Evolutionary conservation across 2,329 filamentous ascomycete genomes (phyloP).

Genomic region (Bipolaris oryzae): DNA sequence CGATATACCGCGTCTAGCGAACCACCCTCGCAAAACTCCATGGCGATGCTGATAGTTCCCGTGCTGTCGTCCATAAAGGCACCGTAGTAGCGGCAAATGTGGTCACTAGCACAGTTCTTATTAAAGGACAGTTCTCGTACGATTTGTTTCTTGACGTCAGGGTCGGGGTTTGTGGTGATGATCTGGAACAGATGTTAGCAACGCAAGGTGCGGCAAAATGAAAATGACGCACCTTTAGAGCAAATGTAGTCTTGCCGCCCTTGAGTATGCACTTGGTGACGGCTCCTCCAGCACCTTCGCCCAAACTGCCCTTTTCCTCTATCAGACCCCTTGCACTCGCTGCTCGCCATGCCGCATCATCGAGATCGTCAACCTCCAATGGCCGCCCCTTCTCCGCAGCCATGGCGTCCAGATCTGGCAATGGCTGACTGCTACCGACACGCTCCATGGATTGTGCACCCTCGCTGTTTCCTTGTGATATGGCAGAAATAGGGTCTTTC

Average conservation of each 20-base stretch:
- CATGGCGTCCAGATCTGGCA: slow-evolving; percentile 79
- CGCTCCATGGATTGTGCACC: slow-evolving; percentile 75
- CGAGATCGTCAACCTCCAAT: slow-evolving; percentile 89
- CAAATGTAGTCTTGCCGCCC: slow-evolving; percentile 92
- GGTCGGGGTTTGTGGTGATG: slow-evolving; percentile 97
- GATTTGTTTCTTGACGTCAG: slow-evolving; percentile 98
- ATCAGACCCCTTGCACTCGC: slow-evolving; percentile 89
- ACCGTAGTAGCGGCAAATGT: slow-evolving; percentile 97
- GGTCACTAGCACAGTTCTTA: slow-evolving; percentile 92
- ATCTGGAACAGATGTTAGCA: slow-evolving; percentile 59
- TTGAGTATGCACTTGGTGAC: slow-evolving; percentile 90
- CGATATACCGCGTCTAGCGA: slow-evolving; percentile 96
- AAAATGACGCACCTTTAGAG: slow-evolving; percentile 73
- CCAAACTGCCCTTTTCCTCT: slow-evolving; percentile 83
- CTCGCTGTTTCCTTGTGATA: slow-evolving; percentile 76
- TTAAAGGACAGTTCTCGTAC: slow-evolving; percentile 96
- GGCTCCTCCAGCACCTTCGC: slow-evolving; percentile 93
- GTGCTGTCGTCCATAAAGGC: slow-evolving; percentile 96
- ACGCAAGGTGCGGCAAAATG: neutral
- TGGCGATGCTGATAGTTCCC: slow-evolving; percentile 95
- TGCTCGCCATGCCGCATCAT: slow-evolving; percentile 93
- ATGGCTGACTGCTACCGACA: slow-evolving; percentile 78
- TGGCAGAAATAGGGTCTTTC: slow-evolving; percentile 86
- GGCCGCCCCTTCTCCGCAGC: slow-evolving; percentile 81
- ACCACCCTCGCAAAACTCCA: slow-evolving; percentile 98